Conservation (phyloP, 2,329 filamentous ascomycete species). For the Mariannaea sp. region DNA sequence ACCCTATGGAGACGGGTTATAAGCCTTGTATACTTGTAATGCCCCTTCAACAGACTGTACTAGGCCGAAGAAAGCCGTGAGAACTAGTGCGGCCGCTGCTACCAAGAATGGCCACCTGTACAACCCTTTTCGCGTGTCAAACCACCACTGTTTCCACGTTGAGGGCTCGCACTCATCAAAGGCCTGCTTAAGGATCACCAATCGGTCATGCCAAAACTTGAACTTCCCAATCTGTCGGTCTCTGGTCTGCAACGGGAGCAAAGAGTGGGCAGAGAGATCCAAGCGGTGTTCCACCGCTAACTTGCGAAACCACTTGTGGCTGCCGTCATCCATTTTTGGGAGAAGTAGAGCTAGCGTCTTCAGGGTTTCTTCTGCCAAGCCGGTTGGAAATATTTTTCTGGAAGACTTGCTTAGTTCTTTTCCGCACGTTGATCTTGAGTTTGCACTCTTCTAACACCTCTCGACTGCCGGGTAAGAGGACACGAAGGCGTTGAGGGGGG, state of each 20-base stretch:
- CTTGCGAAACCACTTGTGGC: slow-evolving; percentile 1
- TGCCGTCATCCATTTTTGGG: background rate
- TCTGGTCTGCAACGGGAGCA: background rate
- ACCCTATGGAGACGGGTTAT: background rate
- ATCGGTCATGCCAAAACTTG: slow-evolving; percentile 48
- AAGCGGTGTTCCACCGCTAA: background rate
- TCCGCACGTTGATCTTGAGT: background rate
- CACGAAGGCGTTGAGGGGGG: too few species aligned
- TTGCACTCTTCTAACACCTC: too few species aligned
- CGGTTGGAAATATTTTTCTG: background rate
- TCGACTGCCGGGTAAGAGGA: too few species aligned
- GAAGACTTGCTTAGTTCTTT: background rate
- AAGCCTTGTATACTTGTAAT: background rate
- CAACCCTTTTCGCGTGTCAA: slow-evolving; percentile 46
- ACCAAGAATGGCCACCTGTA: slow-evolving; percentile 56
- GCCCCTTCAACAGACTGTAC: slow-evolving; percentile 43
- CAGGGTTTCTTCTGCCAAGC: background rate
- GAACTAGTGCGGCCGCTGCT: slow-evolving; percentile 36
- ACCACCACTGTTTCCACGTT: slow-evolving; percentile 48
- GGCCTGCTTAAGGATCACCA: slow-evolving; percentile 49
- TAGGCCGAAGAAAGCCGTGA: slow-evolving; percentile 49
- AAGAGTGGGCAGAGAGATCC: background rate
- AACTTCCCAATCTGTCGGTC: background rate
- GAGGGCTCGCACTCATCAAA: slow-evolving; percentile 46
- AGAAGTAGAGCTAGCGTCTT: slow-evolving; percentile 2